Conservation (phyloP, 805 yeast genomes). For the Ogataea pini region DNA sequence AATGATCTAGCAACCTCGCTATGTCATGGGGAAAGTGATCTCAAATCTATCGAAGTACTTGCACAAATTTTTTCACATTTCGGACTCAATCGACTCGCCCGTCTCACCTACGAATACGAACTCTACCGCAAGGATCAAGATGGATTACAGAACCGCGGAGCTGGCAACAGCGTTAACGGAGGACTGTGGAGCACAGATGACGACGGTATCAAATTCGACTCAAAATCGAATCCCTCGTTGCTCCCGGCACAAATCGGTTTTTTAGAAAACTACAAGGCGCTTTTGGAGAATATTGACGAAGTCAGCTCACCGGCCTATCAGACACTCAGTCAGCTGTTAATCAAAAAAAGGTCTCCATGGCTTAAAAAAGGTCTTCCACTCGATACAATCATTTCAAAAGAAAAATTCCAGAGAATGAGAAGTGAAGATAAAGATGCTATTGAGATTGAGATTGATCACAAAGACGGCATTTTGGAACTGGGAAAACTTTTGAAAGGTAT, state of each 20-base stretch:
- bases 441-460: slow-evolving; percentile 20
- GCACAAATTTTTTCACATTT: slow-evolving; percentile 53
- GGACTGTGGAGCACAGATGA: slow-evolving; percentile 30
- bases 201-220: slow-evolving; percentile 27
- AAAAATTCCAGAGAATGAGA: slow-evolving; percentile 25
- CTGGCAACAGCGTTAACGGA: slow-evolving; percentile 8
- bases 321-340: slow-evolving; percentile 8
- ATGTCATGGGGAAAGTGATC: slow-evolving; percentile 68
- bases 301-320: slow-evolving; percentile 14
- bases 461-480: slow-evolving; percentile 21
- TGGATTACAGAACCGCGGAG: slow-evolving; percentile 33
- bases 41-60: slow-evolving; percentile 49
- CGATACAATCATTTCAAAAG: slow-evolving; percentile 14
- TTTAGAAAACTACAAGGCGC: slow-evolving; percentile 22
- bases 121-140: slow-evolving; percentile 38
- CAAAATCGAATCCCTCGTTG: slow-evolving; percentile 24
- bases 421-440: slow-evolving; percentile 26
- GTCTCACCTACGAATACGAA: slow-evolving; percentile 62
- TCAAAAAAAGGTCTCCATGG: slow-evolving; percentile 3
- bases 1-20: slow-evolving; percentile 69
- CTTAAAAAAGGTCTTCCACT: slow-evolving; percentile 11
- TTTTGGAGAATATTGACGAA: slow-evolving; percentile 23
- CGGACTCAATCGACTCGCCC: slow-evolving; percentile 48
- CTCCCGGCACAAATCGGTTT: slow-evolving; percentile 34
- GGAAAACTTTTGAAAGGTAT: slow-evolving; percentile 23